A percentile compares a stretch with the other conserved stretches of the same genome.
phyloP scores from a whole-genome alignment of 2,329 filamentous ascomycete species.

The Pseudopyrenochaeta lycopersici region DNA sequence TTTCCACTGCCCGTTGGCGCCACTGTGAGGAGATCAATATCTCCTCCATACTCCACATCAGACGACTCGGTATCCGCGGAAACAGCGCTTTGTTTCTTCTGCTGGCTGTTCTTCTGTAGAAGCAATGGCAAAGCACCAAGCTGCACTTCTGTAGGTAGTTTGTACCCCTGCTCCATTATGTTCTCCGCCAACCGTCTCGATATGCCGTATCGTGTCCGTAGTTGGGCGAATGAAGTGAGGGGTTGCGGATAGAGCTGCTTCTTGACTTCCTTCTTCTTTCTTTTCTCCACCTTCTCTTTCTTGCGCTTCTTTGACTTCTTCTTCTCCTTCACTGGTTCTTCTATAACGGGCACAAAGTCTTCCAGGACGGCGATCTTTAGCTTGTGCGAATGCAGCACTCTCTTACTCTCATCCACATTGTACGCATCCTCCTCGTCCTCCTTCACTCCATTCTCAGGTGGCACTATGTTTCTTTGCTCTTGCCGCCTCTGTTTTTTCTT shows the following conservation, averaged over 20 bases:
- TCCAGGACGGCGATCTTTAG: slow-evolving; percentile 83
- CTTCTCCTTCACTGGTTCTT: slow-evolving; percentile 60
- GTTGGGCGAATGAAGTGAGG: slow-evolving; percentile 76
- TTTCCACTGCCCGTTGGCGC: slow-evolving; percentile 97
- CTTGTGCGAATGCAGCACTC: slow-evolving; percentile 79
- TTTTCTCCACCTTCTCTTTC: slow-evolving; percentile 46
- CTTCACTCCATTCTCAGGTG: slow-evolving; percentile 6
- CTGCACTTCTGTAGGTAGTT: slow-evolving; percentile 91
- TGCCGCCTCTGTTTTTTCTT: slow-evolving; percentile 22
- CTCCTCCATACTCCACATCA: slow-evolving; percentile 37
- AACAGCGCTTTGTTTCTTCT: background rate
- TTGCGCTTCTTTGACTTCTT: slow-evolving; percentile 63
- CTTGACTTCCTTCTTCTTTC: slow-evolving; percentile 61
- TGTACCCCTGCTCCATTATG: slow-evolving; percentile 83
- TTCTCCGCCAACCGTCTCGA: slow-evolving; percentile 79
- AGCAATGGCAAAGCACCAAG: slow-evolving; percentile 84
- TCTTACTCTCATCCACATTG: slow-evolving; percentile 75
- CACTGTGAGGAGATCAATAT: slow-evolving; percentile 82
- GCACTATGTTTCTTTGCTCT: slow-evolving; percentile 10
- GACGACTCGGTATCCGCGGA: slow-evolving; percentile 52
- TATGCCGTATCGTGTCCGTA: slow-evolving; percentile 76
- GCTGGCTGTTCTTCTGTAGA: slow-evolving; percentile 58
- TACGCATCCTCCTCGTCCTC: slow-evolving; percentile 48
- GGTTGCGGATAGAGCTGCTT: slow-evolving; percentile 80
- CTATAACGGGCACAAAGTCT: slow-evolving; percentile 48